Conservation (phyloP, 2,329 filamentous ascomycete genomes). For the Neospermospora avenae region DNA sequence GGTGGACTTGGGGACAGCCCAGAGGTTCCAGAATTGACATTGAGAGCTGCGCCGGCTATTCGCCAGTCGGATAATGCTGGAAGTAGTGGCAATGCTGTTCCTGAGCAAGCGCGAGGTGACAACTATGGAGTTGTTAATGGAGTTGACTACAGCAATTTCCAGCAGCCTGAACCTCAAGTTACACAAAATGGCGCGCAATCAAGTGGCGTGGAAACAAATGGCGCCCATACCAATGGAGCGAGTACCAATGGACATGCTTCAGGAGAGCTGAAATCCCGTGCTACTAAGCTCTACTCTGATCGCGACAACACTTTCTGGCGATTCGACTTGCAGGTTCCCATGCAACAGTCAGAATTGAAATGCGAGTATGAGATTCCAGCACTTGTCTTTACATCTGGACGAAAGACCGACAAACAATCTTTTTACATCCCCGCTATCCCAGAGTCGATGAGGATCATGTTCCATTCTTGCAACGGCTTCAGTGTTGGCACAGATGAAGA, state of each 20-base stretch:
- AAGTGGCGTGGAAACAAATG: background rate
- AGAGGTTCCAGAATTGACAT: constrained; percentile 54
- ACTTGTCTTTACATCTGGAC: constrained; percentile 56
- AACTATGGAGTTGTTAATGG: constrained; percentile 33
- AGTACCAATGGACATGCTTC: background rate
- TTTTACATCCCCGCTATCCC: constrained; percentile 84
- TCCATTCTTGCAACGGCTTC: constrained; percentile 97
- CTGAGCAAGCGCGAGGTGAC: constrained; percentile 13
- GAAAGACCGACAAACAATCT: constrained; percentile 56
- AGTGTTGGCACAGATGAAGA: constrained; percentile 82
- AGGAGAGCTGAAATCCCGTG: constrained; percentile 43
- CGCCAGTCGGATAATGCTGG: constrained; percentile 18
- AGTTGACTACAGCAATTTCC: constrained; percentile 33
- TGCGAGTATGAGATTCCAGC: constrained; percentile 76
- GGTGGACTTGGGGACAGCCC: constrained; percentile 56
- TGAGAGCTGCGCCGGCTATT: constrained; percentile 39
- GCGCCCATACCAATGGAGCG: background rate
- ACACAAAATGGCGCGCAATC: background rate
- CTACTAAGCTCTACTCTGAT: constrained; percentile 63
- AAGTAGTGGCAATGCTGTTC: background rate
- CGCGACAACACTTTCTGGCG: constrained; percentile 82
- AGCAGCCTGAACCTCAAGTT: background rate
- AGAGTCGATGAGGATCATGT: constrained; percentile 97
- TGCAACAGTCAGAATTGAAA: constrained; percentile 64
- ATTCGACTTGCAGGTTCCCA: constrained; percentile 77